Conservation (phyloP, 1,284 basidiomycete species). For the Pseudozyma pruni region DNA sequence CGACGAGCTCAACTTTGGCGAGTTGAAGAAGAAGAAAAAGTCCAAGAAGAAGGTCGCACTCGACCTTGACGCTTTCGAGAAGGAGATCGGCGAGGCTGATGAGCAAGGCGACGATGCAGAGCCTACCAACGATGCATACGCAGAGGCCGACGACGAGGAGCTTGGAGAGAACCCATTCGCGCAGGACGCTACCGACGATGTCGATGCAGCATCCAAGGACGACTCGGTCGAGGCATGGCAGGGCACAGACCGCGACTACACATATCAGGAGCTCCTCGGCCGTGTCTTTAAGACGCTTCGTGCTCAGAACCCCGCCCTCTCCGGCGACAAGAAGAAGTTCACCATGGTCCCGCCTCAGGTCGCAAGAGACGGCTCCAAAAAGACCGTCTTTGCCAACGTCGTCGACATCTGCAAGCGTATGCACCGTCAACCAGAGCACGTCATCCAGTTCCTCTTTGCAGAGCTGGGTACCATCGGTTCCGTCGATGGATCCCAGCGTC, state of each 20-base stretch:
- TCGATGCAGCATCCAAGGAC: constrained; percentile 30
- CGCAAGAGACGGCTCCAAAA: constrained; percentile 92
- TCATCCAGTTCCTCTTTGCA: constrained; percentile 95
- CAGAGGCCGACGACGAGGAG: constrained; percentile 70
- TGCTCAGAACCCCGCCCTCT: constrained; percentile 89
- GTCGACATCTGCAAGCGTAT: constrained; percentile 98
- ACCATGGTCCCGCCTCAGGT: constrained; percentile 97
- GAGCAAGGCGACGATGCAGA: constrained; percentile 68
- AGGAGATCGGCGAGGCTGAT: constrained; percentile 68
- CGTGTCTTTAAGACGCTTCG: constrained; percentile 93
- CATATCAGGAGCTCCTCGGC: constrained; percentile 91
- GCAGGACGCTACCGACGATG: constrained; percentile 41
- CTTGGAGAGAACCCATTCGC: constrained; percentile 63
- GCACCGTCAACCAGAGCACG: constrained; percentile 99
- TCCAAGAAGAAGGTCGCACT: constrained; percentile 67
- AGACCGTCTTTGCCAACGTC: constrained; percentile 95
- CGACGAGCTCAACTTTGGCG: constrained; percentile 69
- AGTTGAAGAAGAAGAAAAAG: constrained; percentile 72
- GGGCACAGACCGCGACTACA: constrained; percentile 90
- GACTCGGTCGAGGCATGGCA: constrained; percentile 75
- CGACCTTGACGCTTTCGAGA: constrained; percentile 68
- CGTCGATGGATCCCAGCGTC: constrained; percentile 88
- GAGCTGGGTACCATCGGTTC: constrained; percentile 98
- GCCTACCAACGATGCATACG: constrained; percentile 72
- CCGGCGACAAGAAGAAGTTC: constrained; percentile 82